Conservation (phyloP, 1,284 basidiomycete genomes). For the Bondarzewia mesenterica region DNA sequence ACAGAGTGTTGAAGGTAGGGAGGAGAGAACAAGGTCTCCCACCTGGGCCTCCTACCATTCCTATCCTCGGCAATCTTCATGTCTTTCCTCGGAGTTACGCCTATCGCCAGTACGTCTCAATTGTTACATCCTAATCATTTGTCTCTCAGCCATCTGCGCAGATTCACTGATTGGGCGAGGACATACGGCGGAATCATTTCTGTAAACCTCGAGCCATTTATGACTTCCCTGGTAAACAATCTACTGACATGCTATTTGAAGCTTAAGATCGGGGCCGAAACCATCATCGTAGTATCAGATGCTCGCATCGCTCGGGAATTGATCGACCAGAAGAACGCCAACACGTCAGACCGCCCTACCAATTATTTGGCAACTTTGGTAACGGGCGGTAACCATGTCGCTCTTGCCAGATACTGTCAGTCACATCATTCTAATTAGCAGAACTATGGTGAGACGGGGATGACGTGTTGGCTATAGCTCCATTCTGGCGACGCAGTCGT, state of each 20-base stretch:
- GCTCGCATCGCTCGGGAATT: conserved; percentile 3
- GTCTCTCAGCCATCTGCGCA: conserved; percentile 4
- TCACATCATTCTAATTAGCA: conserved; percentile 8
- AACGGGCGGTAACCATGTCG: conserved; percentile 15
- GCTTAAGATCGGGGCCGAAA: conserved; percentile 1
- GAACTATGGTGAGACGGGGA: no score
- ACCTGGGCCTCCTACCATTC: conserved; percentile 23
- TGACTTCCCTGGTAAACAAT: no score
- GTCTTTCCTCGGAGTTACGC: conserved; percentile 16
- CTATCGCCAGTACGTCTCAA: conserved; percentile 3
- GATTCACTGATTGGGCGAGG: conserved; percentile 15
- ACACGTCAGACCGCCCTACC: conserved; percentile 17
- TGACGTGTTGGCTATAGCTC: no score
- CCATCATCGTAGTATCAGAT: neutral
- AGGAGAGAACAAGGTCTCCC: conserved; percentile 18
- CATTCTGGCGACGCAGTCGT: no score
- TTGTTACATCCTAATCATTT: conserved; percentile 3
- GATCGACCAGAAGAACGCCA: neutral
- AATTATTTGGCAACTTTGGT: conserved; percentile 16
- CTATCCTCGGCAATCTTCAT: conserved; percentile 23
- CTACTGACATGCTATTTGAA: neutral
- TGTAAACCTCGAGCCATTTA: no score
- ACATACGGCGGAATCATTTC: conserved; percentile 13
- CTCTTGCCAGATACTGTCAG: neutral
- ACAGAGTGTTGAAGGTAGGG: neutral